Evolutionary conservation across 106 monocot species (phyloP).

Genomic region (Triglochin maritima): DNA sequence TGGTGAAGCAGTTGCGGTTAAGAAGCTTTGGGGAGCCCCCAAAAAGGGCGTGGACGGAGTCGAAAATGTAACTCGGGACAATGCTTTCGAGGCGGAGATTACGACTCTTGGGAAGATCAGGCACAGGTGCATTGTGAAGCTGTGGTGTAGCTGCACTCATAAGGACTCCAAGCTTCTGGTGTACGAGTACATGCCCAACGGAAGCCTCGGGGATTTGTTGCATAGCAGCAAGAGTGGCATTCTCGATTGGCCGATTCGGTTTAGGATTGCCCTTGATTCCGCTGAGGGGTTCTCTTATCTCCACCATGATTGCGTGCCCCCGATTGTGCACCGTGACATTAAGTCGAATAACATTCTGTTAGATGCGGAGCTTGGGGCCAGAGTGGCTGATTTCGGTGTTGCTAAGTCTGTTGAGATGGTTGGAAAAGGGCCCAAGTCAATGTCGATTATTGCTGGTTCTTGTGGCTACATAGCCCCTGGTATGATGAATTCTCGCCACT

Average conservation of each 20-base stretch:
- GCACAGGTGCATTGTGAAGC: conserved; percentile 79
- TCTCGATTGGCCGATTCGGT: conserved; percentile 53
- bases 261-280: conserved; percentile 36
- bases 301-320: conserved; percentile 48
- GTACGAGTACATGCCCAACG: conserved; percentile 88
- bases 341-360: conserved; percentile 63
- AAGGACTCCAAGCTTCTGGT: conserved; percentile 61
- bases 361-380: conserved; percentile 38
- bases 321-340: conserved; percentile 53
- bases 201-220: conserved; percentile 67
- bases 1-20: conserved; percentile 30
- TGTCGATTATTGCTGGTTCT: conserved; percentile 51
- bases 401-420: conserved; percentile 28
- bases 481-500: conserved; percentile 25
- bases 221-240: conserved; percentile 44
- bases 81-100: conserved; percentile 61
- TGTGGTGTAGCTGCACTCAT: conserved; percentile 74
- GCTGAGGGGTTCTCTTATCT: conserved; percentile 54
- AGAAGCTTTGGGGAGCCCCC: conserved; percentile 20
- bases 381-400: conserved; percentile 50
- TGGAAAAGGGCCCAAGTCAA: conserved; percentile 31
- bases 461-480: conserved; percentile 65
- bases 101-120: conserved; percentile 68
- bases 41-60: conserved; percentile 1
- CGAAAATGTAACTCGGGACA: neutral